Base-by-base conservation (phyloP, 2,329 filamentous ascomycete genomes). In the Colletotrichum sp. region DNA sequence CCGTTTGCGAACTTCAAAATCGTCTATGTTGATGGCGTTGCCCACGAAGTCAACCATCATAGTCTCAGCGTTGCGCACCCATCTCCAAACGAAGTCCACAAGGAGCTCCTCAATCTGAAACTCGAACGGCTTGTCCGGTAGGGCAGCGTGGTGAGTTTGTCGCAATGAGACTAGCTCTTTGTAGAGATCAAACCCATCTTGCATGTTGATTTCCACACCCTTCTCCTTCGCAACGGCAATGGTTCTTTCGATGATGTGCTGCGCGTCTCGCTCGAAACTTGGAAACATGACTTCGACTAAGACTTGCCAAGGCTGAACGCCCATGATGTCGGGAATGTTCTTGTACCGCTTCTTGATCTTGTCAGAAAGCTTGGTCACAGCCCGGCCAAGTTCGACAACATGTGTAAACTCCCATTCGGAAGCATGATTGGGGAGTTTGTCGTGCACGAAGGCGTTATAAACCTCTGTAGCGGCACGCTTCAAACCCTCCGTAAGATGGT, bases 151-250 rank as follows among this genome's bases (percentile, higher is more conserved):
- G 83, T 98, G 96, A 30, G 98, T 95, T 39, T 91, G 90, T 34
- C 97, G 93, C 76, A 98, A 95, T 78, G 94, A 94, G 25, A 96
- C 93, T 72, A 99, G 88, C 81, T 98, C 95, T 80, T 92, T 94
- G 86, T 99, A 99, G 22, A 99, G 87, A 79, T 98, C 95, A 83
- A 99, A 98, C 0, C 96, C 97, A 83, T 99, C 97, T 81, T 98
- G 92, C 30, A 98, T 91, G 52, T 94, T 93, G 65, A 98, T 92
- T 79, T 98, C 95, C 71, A 93, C 90, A 16, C 91, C 93, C 68
- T 90, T 91, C 39, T 92, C 90, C 78, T 94, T 91, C 27, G 94
- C 92, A 69, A 93, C 90, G 74, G 94, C 90, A 78, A 98, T 89
- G 77, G 98, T 97, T 71, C 94, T 91, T 78, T 93, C 90, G 57